A percentile compares a stretch with the other conserved stretches of the same genome.
Evolutionary conservation across 2,329 filamentous ascomycete species (phyloP).

Genomic region (Cladophialophora immunda): DNA sequence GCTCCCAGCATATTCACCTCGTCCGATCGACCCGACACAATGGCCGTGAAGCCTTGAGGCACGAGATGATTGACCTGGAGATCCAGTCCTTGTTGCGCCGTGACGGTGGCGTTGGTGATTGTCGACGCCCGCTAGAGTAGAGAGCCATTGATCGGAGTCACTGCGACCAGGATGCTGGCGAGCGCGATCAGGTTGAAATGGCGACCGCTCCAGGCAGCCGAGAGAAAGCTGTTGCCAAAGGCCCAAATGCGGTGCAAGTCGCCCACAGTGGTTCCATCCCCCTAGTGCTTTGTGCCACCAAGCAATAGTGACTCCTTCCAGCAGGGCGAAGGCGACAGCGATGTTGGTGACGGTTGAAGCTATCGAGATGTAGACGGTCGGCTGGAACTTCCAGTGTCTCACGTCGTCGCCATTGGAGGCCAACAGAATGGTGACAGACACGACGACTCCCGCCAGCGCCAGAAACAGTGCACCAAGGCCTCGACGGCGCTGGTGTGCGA

Average conservation of each 20-base stretch:
- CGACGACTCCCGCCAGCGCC: constrained; percentile 14
- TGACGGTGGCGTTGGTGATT: constrained; percentile 2
- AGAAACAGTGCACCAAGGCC: constrained; percentile 11
- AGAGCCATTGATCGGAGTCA: constrained; percentile 31
- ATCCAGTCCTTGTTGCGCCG: background rate
- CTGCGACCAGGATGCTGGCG: constrained; percentile 27
- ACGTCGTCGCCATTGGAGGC: background rate
- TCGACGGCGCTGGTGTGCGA: background rate
- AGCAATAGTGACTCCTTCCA: constrained; percentile 25
- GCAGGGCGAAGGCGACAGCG: constrained; percentile 25
- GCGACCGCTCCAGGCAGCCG: constrained; percentile 20
- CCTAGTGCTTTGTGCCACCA: constrained; percentile 32
- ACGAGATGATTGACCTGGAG: constrained; percentile 8
- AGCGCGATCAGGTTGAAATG: constrained; percentile 34
- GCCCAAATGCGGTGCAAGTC: constrained; percentile 35
- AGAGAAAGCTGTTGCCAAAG: constrained; percentile 31
- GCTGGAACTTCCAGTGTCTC: constrained; percentile 29
- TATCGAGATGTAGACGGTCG: constrained; percentile 34
- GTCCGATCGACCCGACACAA: constrained; percentile 18
- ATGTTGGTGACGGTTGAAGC: constrained; percentile 32
- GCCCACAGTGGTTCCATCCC: constrained; percentile 22
- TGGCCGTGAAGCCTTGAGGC: constrained; percentile 18
- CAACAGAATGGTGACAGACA: constrained; percentile 25
- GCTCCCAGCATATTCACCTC: constrained; percentile 22
- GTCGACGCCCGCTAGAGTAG: constrained; percentile 35